Base-by-base conservation (phyloP, 176 grass and related monocot genomes). In the Aegilops umbellulata region DNA sequence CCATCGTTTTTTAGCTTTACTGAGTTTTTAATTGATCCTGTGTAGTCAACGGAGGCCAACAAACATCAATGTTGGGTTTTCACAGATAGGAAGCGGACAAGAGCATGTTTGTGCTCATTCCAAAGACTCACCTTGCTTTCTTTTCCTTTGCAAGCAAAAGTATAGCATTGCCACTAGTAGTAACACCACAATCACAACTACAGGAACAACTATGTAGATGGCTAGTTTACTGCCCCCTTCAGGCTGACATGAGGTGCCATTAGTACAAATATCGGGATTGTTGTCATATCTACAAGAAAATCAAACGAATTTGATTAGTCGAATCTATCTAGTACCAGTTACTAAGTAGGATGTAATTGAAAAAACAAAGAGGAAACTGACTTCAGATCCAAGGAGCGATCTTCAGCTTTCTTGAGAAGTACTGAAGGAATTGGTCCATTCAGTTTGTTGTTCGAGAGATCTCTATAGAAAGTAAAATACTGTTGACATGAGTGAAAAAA, bases 361-460 rank as follows among this genome's bases (percentile, higher is more conserved):
- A 38, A 2, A 25, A 17, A n/a, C 1, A 63, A 61, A 17, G 35
- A 36, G 32, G 20, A 55, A 26, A 9, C 57, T 24, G 44, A 95
- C 94, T 78, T 90, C 14, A 91, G 60, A 27, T 17, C 80, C 32
- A 95, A 86, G 32, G 31, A 79, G 7, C 91, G 77, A 76, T 87
- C 75, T 85, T 87, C 20, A 65, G 51, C 36, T 24, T 80, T 89
- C 76, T 89, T 83, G 3, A 87, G 67, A 60, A 91, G 69, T 22
- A 81, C 83, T 20, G 77, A 15, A 4, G 93, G 90, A 68, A 95
- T 88, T 29, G 75, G 46, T 63, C 86, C 83, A 39, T 31, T 81
- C 6, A 92, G 80, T 6, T 87, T 66, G 41, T 92, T 94, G 13
- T 74, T 63, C 0, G 82, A 90, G 49, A 95, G 90, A 84, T 95